Percentiles rank a stretch among this genome's conserved stretches.
These are phyloP conservation scores for Penicillium ochrochloron DNA, from an alignment of 495 filamentous ascomycete species.

Conservation along the genomic window DNA sequence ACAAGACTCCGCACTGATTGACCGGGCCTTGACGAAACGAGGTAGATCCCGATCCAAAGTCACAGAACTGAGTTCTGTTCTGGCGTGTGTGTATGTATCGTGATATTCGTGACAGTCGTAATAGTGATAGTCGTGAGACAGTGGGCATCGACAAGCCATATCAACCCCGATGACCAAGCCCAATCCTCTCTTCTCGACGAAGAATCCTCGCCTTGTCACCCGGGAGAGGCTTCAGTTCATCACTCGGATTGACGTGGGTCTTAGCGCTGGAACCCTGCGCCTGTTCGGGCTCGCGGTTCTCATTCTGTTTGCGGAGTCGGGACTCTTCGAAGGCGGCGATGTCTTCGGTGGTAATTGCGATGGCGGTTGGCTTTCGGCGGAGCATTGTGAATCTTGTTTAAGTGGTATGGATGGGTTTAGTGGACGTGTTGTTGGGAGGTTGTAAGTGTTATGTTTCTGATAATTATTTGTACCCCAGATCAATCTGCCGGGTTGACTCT, in stretches of 20 bases:
- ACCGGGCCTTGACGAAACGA: background rate
- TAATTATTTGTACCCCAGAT: background rate
- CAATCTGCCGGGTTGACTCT: background rate
- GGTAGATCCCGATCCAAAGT: background rate
- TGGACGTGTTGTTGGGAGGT: background rate
- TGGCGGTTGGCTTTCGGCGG: slow-evolving; percentile 77
- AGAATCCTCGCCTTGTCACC: slow-evolving; percentile 57
- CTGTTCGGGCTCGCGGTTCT: slow-evolving; percentile 33
- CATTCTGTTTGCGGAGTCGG: slow-evolving; percentile 38
- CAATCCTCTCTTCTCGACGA: slow-evolving; percentile 55
- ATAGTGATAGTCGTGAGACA: background rate
- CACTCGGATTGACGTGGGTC: slow-evolving; percentile 56
- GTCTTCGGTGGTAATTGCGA: slow-evolving; percentile 79
- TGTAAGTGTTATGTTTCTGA: background rate
- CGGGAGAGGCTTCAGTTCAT: slow-evolving; percentile 61
- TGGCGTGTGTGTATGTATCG: background rate
- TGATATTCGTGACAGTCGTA: background rate
- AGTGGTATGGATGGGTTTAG: background rate
- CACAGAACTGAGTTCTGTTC: background rate
- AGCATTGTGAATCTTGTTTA: slow-evolving; percentile 59
- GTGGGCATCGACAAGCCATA: background rate
- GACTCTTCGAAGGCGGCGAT: slow-evolving; percentile 74
- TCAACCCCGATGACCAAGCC: slow-evolving; percentile 43
- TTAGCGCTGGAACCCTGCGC: slow-evolving; percentile 23
- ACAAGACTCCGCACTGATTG: background rate